A percentile compares a stretch with the other conserved stretches of the same genome.
phyloP scores from a whole-genome alignment of 306 rosid species.

The Myrica gale region DNA sequence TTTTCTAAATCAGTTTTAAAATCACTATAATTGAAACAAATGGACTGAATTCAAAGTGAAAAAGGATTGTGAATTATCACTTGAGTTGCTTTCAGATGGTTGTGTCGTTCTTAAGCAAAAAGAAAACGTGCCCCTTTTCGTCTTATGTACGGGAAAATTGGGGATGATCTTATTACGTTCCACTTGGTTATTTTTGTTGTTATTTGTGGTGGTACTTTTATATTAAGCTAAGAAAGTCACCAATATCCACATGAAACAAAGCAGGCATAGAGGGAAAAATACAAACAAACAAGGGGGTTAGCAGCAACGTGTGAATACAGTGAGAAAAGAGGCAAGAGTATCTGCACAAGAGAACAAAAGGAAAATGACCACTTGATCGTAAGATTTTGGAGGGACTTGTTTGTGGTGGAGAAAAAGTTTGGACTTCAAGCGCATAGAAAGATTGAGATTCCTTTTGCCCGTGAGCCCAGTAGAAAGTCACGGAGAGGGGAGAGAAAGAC shows the following conservation, averaged over 20 bases:
- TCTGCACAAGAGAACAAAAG: constrained; percentile 32
- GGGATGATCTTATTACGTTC: background rate
- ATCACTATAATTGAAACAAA: background rate
- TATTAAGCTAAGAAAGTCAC: constrained; percentile 25
- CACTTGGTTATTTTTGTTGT: background rate
- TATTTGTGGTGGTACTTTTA: background rate
- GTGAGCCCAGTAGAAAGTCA: constrained; percentile 31
- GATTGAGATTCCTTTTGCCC: constrained; percentile 51
- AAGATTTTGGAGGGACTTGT: constrained; percentile 28
- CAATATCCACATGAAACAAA: constrained; percentile 10
- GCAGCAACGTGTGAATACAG: background rate
- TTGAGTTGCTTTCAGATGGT: background rate
- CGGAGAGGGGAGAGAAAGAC: background rate
- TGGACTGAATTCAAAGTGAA: background rate
- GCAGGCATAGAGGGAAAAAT: constrained; percentile 14
- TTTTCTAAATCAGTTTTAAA: background rate
- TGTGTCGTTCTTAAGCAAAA: background rate
- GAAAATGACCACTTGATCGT: constrained; percentile 30
- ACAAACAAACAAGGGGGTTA: constrained; percentile 5
- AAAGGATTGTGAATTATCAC: background rate
- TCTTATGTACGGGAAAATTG: background rate
- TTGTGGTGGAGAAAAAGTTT: constrained; percentile 36
- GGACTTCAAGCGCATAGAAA: constrained; percentile 36
- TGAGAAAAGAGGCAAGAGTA: constrained; percentile 8
- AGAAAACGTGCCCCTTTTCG: background rate